Evolutionary conservation across 176 grass and related monocot genomes (phyloP).

Genomic region (Musa schizocarpa): DNA sequence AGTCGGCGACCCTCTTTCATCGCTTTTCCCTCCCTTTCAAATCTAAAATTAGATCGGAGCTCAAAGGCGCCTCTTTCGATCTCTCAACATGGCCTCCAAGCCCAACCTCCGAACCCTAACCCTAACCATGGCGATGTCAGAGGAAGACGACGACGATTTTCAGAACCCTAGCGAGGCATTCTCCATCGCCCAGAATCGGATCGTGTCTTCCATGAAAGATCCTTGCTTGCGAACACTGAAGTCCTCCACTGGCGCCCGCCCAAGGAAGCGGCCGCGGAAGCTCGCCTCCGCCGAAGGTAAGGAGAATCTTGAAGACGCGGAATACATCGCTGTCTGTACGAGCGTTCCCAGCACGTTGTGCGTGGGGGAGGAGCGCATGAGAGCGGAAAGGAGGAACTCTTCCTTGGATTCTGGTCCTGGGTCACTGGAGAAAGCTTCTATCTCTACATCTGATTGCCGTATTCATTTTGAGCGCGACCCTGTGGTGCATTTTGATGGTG

Average conservation of each 20-base stretch:
- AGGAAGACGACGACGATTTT: slow-evolving; percentile 56
- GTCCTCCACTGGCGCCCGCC: slow-evolving; percentile 27
- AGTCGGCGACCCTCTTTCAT: background rate
- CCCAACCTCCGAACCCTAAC: background rate
- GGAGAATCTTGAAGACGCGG: slow-evolving; percentile 27
- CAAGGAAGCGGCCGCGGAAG: slow-evolving; percentile 33
- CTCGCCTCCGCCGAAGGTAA: slow-evolving; percentile 28
- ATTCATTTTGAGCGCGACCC: slow-evolving; percentile 1
- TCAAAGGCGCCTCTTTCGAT: background rate
- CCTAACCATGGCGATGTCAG: slow-evolving; percentile 8
- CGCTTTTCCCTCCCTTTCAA: slow-evolving; percentile 26
- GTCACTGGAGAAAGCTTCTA: background rate
- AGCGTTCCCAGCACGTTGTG: slow-evolving; percentile 2
- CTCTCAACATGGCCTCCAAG: slow-evolving; percentile 10
- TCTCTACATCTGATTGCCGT: background rate
- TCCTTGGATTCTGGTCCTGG: background rate
- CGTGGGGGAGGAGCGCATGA: background rate
- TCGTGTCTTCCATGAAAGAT: slow-evolving; percentile 15
- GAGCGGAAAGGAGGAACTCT: background rate
- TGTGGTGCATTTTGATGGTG: background rate
- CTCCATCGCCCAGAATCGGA: slow-evolving; percentile 14
- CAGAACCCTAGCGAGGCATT: slow-evolving; percentile 29
- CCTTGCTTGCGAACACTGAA: slow-evolving; percentile 27
- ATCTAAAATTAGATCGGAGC: background rate
- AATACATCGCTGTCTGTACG: background rate